A percentile compares a stretch with the other conserved stretches of the same genome.
phyloP scores from a whole-genome alignment of 2,329 filamentous ascomycete genomes.

The Calonectria hongkongensis region DNA sequence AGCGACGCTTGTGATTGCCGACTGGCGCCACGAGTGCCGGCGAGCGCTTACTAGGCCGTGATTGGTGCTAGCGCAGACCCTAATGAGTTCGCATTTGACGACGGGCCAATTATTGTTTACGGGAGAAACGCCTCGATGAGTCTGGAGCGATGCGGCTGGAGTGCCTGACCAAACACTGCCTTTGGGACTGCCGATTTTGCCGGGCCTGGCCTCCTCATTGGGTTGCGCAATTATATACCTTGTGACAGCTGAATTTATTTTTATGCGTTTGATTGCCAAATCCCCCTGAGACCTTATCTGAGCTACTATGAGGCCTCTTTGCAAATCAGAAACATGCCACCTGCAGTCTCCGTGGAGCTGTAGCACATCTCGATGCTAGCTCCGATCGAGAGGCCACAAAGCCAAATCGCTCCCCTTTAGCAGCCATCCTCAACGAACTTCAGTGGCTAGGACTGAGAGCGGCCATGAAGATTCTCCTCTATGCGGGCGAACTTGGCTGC shows the following conservation, averaged over 20 bases:
- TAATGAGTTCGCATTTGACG: conserved; percentile 3
- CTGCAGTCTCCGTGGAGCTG: no score
- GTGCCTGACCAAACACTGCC: conserved; percentile 6
- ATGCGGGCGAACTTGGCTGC: no score
- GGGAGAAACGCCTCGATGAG: conserved; percentile 9
- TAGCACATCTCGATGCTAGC: no score
- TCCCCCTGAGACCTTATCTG: neutral
- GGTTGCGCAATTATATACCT: neutral
- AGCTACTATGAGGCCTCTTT: neutral
- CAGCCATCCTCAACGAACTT: no score
- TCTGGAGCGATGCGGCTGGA: conserved; percentile 23
- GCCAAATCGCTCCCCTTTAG: no score
- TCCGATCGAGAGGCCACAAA: no score
- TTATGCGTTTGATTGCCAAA: neutral
- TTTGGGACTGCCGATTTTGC: conserved; percentile 11
- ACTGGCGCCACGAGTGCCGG: conserved; percentile 7
- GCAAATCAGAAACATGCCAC: neutral
- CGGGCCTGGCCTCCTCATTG: neutral
- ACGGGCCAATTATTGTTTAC: neutral
- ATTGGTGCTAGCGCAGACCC: conserved; percentile 4
- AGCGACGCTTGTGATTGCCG: conserved; percentile 13
- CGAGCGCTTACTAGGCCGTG: neutral
- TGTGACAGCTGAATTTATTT: neutral
- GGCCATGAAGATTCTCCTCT: no score
- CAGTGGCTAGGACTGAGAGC: no score